A percentile compares a stretch with the other conserved stretches of the same genome.
phyloP scores from a whole-genome alignment of 2,329 filamentous ascomycete species.

The Akanthomyces uredinophilus region DNA sequence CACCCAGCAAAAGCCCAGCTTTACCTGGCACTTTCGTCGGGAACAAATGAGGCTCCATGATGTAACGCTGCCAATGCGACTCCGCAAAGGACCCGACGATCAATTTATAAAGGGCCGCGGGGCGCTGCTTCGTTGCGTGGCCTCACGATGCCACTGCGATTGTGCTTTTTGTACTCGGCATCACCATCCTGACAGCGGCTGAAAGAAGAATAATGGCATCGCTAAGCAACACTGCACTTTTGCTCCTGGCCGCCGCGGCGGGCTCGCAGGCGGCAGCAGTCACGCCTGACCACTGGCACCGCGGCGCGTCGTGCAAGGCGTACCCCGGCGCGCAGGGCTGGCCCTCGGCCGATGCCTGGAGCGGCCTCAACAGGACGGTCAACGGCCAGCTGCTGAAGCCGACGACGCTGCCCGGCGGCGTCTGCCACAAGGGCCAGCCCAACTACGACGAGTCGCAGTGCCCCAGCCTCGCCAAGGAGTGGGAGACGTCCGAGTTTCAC shows the following conservation, averaged over 20 bases:
- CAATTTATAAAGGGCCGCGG: too few species aligned
- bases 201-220: neutral
- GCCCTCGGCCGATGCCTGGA: constrained; percentile 4
- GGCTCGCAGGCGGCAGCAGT: neutral
- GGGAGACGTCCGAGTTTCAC: constrained; percentile 27
- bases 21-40: too few species aligned
- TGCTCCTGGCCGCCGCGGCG: neutral
- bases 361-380: constrained; percentile 5
- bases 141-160: too few species aligned
- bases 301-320: constrained; percentile 4
- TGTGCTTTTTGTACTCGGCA: too few species aligned
- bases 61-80: neutral
- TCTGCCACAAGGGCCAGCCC: constrained; percentile 26
- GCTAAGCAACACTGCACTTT: neutral
- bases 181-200: neutral
- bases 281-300: neutral
- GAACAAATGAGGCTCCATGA: neutral
- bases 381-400: constrained; percentile 3
- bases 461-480: constrained; percentile 19
- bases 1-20: neutral
- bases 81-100: too few species aligned
- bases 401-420: constrained; percentile 21
- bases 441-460: constrained; percentile 26
- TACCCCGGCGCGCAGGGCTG: neutral
- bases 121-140: too few species aligned